These are phyloP conservation scores for Papiliotrema flavescens DNA, from an alignment of 1,284 basidiomycete species.

Conservation along the genomic window DNA sequence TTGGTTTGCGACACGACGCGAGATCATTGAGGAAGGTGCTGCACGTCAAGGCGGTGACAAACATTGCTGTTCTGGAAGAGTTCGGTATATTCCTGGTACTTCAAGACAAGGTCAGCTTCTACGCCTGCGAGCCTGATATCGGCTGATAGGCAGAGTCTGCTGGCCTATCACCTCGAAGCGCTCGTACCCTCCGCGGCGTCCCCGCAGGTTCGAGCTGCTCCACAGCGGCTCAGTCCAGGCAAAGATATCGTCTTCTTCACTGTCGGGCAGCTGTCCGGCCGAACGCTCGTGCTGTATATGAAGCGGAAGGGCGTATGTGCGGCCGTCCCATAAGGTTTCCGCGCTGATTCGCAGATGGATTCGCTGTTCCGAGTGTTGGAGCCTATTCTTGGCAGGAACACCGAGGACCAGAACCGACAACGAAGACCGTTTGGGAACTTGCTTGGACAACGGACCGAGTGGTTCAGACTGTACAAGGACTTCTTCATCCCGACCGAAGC, in stretches of 20 bases:
- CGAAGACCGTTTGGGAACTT: slow-evolving; percentile 63
- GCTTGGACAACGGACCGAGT: slow-evolving; percentile 75
- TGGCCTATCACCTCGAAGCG: slow-evolving; percentile 91
- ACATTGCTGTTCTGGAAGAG: slow-evolving; percentile 90
- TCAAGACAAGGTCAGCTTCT: slow-evolving; percentile 71
- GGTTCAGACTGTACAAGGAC: slow-evolving; percentile 89
- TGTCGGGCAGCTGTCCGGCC: slow-evolving; percentile 76
- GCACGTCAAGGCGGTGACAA: slow-evolving; percentile 83
- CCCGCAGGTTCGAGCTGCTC: slow-evolving; percentile 49
- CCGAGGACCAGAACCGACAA: slow-evolving; percentile 63
- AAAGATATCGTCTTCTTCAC: slow-evolving; percentile 91
- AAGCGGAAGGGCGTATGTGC: slow-evolving; percentile 81
- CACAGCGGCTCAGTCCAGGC: slow-evolving; percentile 75
- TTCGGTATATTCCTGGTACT: slow-evolving; percentile 94
- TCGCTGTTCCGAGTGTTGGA: slow-evolving; percentile 92
- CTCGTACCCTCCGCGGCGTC: slow-evolving; percentile 71
- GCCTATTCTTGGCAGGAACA: slow-evolving; percentile 79
- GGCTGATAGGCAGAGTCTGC: slow-evolving; percentile 15
- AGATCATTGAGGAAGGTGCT: slow-evolving; percentile 82
- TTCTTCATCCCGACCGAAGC: slow-evolving; percentile 90
- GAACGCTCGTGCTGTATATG: slow-evolving; percentile 90
- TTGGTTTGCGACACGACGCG: slow-evolving; percentile 85
- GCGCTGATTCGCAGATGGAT: slow-evolving; percentile 57
- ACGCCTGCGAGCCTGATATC: neutral
- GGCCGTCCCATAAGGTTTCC: neutral